Base-by-base conservation (phyloP, 352 stramenopile species). In the Phytophthora multivora region DNA sequence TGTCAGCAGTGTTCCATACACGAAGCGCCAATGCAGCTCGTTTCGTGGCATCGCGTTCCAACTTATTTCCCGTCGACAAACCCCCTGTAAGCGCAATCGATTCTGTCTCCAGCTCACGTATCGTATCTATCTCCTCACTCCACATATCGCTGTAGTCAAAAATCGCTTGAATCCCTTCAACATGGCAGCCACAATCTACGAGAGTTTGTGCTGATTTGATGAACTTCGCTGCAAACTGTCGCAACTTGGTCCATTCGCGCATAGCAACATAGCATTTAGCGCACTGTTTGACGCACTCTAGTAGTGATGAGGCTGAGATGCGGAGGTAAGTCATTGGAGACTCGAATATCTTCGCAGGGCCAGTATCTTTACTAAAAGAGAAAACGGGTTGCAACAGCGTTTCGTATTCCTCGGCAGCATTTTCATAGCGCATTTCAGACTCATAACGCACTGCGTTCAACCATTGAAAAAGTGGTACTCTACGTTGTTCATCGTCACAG, bases 371-470 rank as follows among this genome's bases (percentile, higher is more conserved):
- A 28, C 18, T 23, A 25, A 40, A 15, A 12, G 39, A 12, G 23
- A 83, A 9, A 15, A 84, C 46, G n/a, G 69, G 66, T 41, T 63
- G 62, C 23, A 86, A 38, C 43, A 87, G 28, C 8, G 51, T 31
- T 53, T 82, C 70, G 47, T 87, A 91, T 51, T 71, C 66, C 28
- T 43, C 49, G 9, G 66, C 60, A 23, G 87, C 80, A 30, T 86
- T 82, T 84, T 93, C 83, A 40, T 89, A 90, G 49, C 70, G 62
- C 71, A 88, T 79, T 51, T 84, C 70, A 31, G 83, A 61, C 43
- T 86, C 76, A 21, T 78, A 67, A 19, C 70, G 69, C 30, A 83
- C 21, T 11, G 71, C 63, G 36, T 51, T 48, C 38, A 86, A 30
- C 76, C 80, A 85, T 15, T 55, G 63, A 19, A 88, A 84, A 19